A percentile compares a stretch with the other conserved stretches of the same genome.
Evolutionary conservation across 2,329 filamentous ascomycete genomes (phyloP).

Genomic region (Aureobasidium sp.): DNA sequence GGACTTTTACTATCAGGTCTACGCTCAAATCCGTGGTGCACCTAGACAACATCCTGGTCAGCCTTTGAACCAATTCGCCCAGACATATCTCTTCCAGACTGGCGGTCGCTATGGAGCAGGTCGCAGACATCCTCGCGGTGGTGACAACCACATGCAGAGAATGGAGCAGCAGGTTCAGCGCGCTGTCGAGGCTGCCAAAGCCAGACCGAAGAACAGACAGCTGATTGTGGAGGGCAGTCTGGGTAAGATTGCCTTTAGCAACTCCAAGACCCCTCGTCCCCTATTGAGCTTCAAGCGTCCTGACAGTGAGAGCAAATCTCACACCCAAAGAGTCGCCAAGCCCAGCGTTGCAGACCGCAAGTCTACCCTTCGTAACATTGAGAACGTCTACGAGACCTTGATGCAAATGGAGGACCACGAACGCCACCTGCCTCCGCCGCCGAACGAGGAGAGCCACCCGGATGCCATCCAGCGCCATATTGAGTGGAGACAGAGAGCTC

Average conservation of each 20-base stretch:
- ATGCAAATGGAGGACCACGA: constrained; percentile 95
- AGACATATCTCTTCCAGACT: constrained; percentile 95
- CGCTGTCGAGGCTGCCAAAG: constrained; percentile 93
- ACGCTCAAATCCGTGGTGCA: constrained; percentile 85
- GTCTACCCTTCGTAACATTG: constrained; percentile 75
- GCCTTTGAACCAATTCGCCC: constrained; percentile 90
- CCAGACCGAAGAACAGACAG: constrained; percentile 95
- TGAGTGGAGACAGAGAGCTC: constrained; percentile 68
- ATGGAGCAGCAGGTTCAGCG: constrained; percentile 99
- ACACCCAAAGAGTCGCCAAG: constrained; percentile 40
- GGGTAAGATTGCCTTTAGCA: constrained; percentile 98
- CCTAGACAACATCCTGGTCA: constrained; percentile 88
- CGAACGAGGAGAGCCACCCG: constrained; percentile 57
- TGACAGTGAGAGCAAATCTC: constrained; percentile 57
- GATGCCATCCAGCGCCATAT: constrained; percentile 67
- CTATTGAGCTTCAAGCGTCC: constrained; percentile 89
- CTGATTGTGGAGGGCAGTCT: constrained; percentile 92
- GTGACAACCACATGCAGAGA: constrained; percentile 94
- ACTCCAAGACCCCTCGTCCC: constrained; percentile 93
- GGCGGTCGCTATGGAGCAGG: constrained; percentile 68
- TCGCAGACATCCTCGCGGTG: constrained; percentile 69
- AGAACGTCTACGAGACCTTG: constrained; percentile 76
- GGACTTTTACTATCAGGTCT: constrained; percentile 98
- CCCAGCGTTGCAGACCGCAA: constrained; percentile 65
- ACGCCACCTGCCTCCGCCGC: constrained; percentile 65